These are phyloP conservation scores for Aureobasidium subglaciale DNA, from an alignment of 2,329 filamentous ascomycete species.

Conservation along the genomic window DNA sequence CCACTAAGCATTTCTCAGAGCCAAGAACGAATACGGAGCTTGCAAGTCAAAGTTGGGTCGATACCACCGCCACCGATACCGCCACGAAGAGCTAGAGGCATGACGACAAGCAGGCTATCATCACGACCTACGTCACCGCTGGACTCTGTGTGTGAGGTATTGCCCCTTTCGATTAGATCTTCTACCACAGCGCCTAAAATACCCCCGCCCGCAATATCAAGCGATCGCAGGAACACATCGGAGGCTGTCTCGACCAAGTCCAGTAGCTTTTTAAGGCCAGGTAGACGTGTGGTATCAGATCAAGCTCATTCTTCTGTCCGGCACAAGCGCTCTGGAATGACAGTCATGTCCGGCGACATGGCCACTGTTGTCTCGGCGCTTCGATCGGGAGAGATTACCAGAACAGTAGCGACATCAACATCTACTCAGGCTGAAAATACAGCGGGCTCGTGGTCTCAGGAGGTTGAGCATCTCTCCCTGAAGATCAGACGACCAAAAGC, in stretches of 20 bases:
- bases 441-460: neutral
- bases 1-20: neutral
- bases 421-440: too few relatives aligned
- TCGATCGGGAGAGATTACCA: too few relatives aligned
- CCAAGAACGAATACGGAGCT: neutral
- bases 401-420: too few relatives aligned
- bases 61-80: neutral
- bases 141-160: neutral
- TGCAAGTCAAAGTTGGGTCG: neutral
- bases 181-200: neutral
- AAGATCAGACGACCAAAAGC: neutral
- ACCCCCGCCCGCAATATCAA: too few relatives aligned
- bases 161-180: neutral
- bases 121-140: neutral
- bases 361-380: too few relatives aligned
- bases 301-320: too few relatives aligned
- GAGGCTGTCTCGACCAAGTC: too few relatives aligned
- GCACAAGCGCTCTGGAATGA: too few relatives aligned
- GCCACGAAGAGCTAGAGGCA: neutral
- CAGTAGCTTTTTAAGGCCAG: too few relatives aligned
- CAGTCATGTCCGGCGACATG: too few relatives aligned
- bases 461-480: neutral
- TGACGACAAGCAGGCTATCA: neutral
- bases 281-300: too few relatives aligned
- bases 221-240: too few relatives aligned